Conservation (phyloP, 768 basidiomycete genomes). For the Pleurotus eryngii region DNA sequence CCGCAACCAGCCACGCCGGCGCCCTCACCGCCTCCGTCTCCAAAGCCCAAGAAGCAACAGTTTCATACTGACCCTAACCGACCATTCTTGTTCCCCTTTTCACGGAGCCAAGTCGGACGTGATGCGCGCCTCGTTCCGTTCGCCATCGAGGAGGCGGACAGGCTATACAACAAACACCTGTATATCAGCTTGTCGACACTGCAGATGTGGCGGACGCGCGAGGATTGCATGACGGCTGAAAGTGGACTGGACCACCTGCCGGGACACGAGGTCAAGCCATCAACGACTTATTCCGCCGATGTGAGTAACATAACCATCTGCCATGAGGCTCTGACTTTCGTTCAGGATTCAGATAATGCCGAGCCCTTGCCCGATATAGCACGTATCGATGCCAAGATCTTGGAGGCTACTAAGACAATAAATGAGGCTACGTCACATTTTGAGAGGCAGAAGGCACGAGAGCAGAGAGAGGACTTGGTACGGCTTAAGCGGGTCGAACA, state of each 20-base stretch:
- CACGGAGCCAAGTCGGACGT: constrained; percentile 49
- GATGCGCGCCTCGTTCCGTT: constrained; percentile 81
- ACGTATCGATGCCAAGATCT: constrained; percentile 67
- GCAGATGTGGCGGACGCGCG: constrained; percentile 95
- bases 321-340: constrained; percentile 1
- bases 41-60: constrained; percentile 96
- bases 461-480: constrained; percentile 77
- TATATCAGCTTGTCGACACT: constrained; percentile 82
- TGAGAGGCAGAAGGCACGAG: constrained; percentile 62
- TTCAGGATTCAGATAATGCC: constrained; percentile 53
- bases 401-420: constrained; percentile 55
- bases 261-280: constrained; percentile 55
- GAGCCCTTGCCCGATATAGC: constrained; percentile 75
- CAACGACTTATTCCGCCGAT: constrained; percentile 42
- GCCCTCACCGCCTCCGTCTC: constrained; percentile 78
- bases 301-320: constrained; percentile 22
- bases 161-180: constrained; percentile 85
- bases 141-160: constrained; percentile 94
- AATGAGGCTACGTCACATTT: constrained; percentile 43
- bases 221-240: constrained; percentile 93
- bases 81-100: constrained; percentile 96
- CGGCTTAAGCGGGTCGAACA: constrained; percentile 87
- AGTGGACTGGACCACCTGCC: constrained; percentile 85
- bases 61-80: constrained; percentile 95
- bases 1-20: constrained; percentile 86